Percentiles rank a stretch among this genome's conserved stretches.
phyloP scores from a whole-genome alignment of 257 asterid genomes.

The Ilex aquifolium region DNA sequence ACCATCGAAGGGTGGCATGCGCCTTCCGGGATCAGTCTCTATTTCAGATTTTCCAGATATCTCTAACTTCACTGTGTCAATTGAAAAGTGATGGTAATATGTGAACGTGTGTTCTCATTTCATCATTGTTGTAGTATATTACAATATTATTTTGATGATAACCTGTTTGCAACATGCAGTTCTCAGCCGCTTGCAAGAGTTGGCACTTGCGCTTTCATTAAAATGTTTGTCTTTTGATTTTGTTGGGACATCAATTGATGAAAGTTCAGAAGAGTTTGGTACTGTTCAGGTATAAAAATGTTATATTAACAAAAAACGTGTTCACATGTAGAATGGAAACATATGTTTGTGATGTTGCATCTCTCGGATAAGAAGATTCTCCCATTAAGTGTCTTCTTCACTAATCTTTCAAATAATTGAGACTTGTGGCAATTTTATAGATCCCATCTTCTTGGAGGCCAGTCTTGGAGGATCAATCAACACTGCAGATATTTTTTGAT shows the following conservation, averaged over 20 bases:
- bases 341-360: too few relatives aligned
- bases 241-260: conserved; percentile 93
- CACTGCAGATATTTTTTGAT: conserved; percentile 88
- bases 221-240: conserved; percentile 93
- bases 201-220: conserved; percentile 78
- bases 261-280: conserved; percentile 96
- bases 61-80: conserved; percentile 75
- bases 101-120: conserved; percentile 9
- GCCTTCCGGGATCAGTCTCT: conserved; percentile 85
- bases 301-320: not conserved
- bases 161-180: conserved; percentile 37
- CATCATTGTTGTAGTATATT: not conserved
- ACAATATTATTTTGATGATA: not conserved
- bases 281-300: conserved; percentile 70
- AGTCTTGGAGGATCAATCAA: conserved; percentile 71
- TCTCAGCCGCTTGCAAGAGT: conserved; percentile 69
- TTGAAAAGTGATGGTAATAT: conserved; percentile 80
- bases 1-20: conserved; percentile 95
- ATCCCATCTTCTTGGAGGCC: conserved; percentile 89
- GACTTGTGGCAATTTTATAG: conserved; percentile 35
- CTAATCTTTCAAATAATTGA: conserved; percentile 5
- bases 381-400: not conserved
- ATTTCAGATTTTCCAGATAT: conserved; percentile 90
- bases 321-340: too few relatives aligned
- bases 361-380: too few relatives aligned